These are phyloP conservation scores for Cercospora brassicicola DNA, from an alignment of 2,329 filamentous ascomycete genomes.

Conservation along the genomic window DNA sequence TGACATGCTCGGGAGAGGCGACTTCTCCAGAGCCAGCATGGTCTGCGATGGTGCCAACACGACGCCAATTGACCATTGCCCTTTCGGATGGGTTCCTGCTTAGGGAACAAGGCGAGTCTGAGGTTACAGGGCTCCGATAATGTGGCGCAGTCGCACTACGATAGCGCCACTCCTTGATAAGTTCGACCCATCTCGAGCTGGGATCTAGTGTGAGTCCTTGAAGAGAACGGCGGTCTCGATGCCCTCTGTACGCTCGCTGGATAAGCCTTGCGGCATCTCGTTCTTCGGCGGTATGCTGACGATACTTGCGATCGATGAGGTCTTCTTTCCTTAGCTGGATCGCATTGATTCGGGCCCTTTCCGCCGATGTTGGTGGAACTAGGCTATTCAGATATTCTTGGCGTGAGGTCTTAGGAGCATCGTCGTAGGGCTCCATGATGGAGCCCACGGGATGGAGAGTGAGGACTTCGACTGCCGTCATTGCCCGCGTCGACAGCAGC, in stretches of 20 bases:
- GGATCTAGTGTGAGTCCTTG: constrained; percentile 67
- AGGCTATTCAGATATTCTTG: constrained; percentile 33
- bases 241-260: constrained; percentile 70
- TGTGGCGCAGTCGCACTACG: constrained; percentile 30
- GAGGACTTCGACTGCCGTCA: neutral
- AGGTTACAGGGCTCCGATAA: neutral
- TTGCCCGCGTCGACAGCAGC: neutral
- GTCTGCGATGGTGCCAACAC: constrained; percentile 67
- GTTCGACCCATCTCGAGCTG: constrained; percentile 68
- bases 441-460: neutral
- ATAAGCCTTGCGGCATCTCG: constrained; percentile 37
- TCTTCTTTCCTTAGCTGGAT: constrained; percentile 31
- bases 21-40: constrained; percentile 72
- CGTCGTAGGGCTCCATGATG: neutral
- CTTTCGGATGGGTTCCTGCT: constrained; percentile 15
- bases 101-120: neutral
- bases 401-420: constrained; percentile 19
- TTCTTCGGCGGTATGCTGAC: constrained; percentile 25
- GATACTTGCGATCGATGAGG: constrained; percentile 31
- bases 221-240: constrained; percentile 70
- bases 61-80: constrained; percentile 70
- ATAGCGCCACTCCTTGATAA: constrained; percentile 43
- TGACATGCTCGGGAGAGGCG: constrained; percentile 39
- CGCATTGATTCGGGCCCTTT: constrained; percentile 29
- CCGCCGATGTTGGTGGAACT: constrained; percentile 22